Evolutionary conservation across 106 monocot species (phyloP).

Genomic region (Vanilla planifolia): DNA sequence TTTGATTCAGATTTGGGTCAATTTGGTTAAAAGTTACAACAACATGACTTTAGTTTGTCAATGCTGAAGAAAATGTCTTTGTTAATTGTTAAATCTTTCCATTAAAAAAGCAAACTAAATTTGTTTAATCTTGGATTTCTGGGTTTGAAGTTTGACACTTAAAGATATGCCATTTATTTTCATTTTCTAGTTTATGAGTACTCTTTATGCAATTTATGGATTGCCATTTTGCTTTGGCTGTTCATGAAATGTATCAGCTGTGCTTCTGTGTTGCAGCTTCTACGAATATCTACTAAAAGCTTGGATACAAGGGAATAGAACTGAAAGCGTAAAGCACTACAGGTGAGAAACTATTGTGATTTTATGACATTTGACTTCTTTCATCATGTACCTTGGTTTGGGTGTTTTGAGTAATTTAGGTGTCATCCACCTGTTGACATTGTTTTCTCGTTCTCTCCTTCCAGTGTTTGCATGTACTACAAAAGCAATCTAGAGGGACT

Average conservation of each 20-base stretch:
- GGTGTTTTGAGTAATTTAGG: not conserved
- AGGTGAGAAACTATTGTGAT: conserved; percentile 35
- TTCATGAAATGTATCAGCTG: not conserved
- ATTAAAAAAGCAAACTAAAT: too few relatives aligned
- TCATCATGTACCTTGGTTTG: not conserved
- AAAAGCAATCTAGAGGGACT: not conserved
- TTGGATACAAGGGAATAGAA: conserved; percentile 90
- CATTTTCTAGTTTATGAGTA: too few relatives aligned
- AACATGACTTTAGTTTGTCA: too few relatives aligned
- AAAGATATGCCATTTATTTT: too few relatives aligned
- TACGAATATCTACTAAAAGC: conserved; percentile 91
- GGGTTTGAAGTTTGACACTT: too few relatives aligned
- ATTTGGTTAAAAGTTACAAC: too few relatives aligned
- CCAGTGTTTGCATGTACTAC: not conserved
- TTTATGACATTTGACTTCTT: not conserved
- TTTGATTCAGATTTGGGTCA: too few relatives aligned
- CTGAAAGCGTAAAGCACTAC: conserved; percentile 74
- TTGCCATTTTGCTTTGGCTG: too few relatives aligned
- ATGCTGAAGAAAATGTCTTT: too few relatives aligned
- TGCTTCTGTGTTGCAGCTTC: conserved; percentile 55
- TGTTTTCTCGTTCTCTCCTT: not conserved
- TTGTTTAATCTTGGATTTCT: too few relatives aligned
- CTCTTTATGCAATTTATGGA: too few relatives aligned
- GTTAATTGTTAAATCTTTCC: too few relatives aligned
- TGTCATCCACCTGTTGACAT: not conserved